These are phyloP conservation scores for Syzygium aromaticum DNA, from an alignment of 345 rosid species.

Conservation along the genomic window DNA sequence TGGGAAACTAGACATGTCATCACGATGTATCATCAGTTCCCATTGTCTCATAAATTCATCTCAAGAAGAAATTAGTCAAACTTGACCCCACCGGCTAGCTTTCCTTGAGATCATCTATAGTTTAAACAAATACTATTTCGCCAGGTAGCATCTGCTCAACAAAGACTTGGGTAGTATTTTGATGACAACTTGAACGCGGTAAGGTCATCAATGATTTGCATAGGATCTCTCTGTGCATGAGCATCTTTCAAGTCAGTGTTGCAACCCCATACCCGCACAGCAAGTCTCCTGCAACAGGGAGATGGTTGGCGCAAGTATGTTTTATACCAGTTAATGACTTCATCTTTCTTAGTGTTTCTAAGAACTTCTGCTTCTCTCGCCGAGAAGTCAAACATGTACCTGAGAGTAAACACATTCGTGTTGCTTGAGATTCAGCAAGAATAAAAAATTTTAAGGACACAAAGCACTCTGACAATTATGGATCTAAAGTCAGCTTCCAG, in stretches of 20 bases:
- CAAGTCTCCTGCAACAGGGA: conserved; percentile 67
- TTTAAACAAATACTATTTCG: not conserved
- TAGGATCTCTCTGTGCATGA: conserved; percentile 17
- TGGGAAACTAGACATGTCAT: not conserved
- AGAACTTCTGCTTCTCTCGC: conserved; percentile 73
- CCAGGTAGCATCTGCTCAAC: conserved; percentile 23
- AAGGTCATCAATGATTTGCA: conserved; percentile 37
- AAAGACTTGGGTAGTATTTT: conserved; percentile 62
- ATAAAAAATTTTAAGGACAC: not conserved
- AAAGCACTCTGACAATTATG: not conserved
- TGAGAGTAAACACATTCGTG: conserved; percentile 10
- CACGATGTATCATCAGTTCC: not conserved
- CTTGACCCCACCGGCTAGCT: not conserved
- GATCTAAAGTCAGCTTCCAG: not conserved
- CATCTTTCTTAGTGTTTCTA: conserved; percentile 44
- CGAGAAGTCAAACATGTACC: conserved; percentile 79
- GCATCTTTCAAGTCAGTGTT: conserved; percentile 40
- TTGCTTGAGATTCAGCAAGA: not conserved
- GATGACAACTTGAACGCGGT: conserved; percentile 48
- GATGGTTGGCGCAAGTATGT: conserved; percentile 61
- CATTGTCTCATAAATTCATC: not conserved
- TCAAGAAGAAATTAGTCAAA: not conserved
- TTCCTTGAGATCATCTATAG: not conserved
- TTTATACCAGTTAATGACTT: conserved; percentile 57
- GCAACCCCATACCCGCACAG: conserved; percentile 92